phyloP scores from a whole-genome alignment of 2,329 filamentous ascomycete genomes.

The Metarhizium album region DNA sequence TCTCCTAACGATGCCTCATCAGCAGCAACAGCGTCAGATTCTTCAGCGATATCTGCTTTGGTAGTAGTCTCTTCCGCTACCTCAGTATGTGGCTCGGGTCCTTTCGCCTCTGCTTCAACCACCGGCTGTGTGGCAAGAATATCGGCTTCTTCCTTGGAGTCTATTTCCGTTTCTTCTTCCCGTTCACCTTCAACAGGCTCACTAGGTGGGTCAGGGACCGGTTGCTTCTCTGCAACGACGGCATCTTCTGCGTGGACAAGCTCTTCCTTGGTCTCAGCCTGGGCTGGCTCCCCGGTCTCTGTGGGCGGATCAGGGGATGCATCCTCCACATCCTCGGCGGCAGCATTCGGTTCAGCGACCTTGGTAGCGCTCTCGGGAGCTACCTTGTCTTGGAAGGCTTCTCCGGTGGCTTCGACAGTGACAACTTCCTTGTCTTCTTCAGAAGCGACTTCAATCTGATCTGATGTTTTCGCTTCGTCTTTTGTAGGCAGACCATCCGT shows the following conservation, averaged over 20 bases:
- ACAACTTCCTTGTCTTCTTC: not conserved
- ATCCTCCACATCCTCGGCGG: slow-evolving; percentile 1
- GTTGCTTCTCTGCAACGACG: not conserved
- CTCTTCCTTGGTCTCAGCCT: not conserved
- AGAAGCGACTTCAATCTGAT: not conserved
- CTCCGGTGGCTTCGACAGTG: not conserved
- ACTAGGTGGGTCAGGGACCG: not conserved
- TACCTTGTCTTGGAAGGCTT: not conserved
- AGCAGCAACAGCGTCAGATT: not conserved
- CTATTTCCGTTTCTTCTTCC: not conserved
- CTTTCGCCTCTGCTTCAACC: slow-evolving; percentile 10
- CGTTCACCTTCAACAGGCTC: not conserved
- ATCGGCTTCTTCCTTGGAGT: not conserved
- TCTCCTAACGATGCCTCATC: not conserved
- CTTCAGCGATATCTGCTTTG: not conserved
- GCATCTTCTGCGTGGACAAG: not conserved
- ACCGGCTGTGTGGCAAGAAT: not conserved
- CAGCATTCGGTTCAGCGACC: not conserved
- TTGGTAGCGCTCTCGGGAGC: not conserved
- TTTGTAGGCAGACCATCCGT: not conserved
- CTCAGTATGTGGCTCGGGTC: not conserved
- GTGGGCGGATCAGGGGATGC: slow-evolving; percentile 1
- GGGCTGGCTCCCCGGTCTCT: not conserved
- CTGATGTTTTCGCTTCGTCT: slow-evolving; percentile 1
- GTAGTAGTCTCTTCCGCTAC: not conserved